Evolutionary conservation across 306 rosid species (phyloP).

Genomic region (Dryas drummondii): DNA sequence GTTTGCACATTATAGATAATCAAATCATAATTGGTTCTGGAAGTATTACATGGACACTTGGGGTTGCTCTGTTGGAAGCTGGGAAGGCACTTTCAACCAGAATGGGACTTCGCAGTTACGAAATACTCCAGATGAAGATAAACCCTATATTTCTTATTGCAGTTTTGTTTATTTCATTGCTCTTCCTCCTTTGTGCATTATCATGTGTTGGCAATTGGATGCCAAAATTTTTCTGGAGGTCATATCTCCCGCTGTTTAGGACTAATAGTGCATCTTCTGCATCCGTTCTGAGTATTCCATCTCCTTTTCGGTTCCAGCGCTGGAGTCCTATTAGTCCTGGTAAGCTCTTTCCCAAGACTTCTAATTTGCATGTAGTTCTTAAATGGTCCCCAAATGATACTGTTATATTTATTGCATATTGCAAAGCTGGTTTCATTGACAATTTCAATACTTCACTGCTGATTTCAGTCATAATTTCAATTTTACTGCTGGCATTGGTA

Average conservation of each 20-base stretch:
- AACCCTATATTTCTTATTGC: slow-evolving; percentile 54
- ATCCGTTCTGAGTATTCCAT: slow-evolving; percentile 69
- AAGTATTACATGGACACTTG: slow-evolving; percentile 94
- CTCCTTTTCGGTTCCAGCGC: slow-evolving; percentile 74
- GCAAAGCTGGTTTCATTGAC: too few species aligned
- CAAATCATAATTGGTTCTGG: slow-evolving; percentile 87
- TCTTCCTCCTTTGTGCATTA: slow-evolving; percentile 67
- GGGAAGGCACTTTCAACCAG: slow-evolving; percentile 60
- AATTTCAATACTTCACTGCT: too few species aligned
- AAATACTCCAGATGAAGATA: slow-evolving; percentile 60
- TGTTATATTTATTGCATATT: not conserved
- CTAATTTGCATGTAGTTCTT: slow-evolving; percentile 9
- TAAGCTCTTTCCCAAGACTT: slow-evolving; percentile 36
- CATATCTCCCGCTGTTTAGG: slow-evolving; percentile 75
- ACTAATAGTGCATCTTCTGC: slow-evolving; percentile 56
- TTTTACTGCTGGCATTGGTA: too few species aligned
- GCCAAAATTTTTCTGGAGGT: slow-evolving; percentile 75
- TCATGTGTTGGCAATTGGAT: slow-evolving; percentile 63
- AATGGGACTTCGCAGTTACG: slow-evolving; percentile 55
- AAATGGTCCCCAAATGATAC: slow-evolving; percentile 3
- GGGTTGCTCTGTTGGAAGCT: slow-evolving; percentile 93
- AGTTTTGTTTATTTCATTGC: slow-evolving; percentile 58
- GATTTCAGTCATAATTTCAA: too few species aligned
- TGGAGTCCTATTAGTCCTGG: slow-evolving; percentile 87
- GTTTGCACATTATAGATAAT: slow-evolving; percentile 76